Conservation (phyloP, 2,329 filamentous ascomycete genomes). For the Beauveria medogensis region DNA sequence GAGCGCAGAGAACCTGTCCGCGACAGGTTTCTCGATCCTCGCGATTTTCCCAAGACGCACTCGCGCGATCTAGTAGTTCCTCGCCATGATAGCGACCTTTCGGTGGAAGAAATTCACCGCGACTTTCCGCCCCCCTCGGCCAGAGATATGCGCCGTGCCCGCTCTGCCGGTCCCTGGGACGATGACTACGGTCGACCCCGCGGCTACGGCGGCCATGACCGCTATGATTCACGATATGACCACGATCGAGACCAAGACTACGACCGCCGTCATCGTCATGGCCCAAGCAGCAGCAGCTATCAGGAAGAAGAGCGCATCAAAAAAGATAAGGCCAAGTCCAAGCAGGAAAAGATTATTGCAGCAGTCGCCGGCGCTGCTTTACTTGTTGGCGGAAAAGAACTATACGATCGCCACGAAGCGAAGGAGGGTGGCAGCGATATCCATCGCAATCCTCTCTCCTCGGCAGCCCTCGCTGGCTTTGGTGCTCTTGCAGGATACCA, state of each 20-base stretch:
- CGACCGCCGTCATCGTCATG: constrained; percentile 37
- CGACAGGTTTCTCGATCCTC: constrained; percentile 44
- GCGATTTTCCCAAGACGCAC: constrained; percentile 39
- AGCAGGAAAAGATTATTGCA: constrained; percentile 59
- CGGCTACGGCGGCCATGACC: constrained; percentile 39
- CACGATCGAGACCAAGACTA: constrained; percentile 24
- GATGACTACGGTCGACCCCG: constrained; percentile 39
- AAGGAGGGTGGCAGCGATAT: constrained; percentile 41
- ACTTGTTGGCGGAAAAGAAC: constrained; percentile 57
- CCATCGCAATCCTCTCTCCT: constrained; percentile 50
- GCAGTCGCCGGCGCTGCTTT: constrained; percentile 57
- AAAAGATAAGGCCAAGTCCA: constrained; percentile 42
- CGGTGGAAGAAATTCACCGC: constrained; percentile 73
- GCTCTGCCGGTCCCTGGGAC: constrained; percentile 57
- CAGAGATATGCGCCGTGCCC: constrained; percentile 49
- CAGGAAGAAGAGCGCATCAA: constrained; percentile 52
- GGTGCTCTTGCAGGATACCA: constrained; percentile 57
- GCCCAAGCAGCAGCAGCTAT: constrained; percentile 40
- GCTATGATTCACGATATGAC: constrained; percentile 29
- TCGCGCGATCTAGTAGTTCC: constrained; percentile 49
- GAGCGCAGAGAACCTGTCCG: constrained; percentile 44
- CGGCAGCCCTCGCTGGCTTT: constrained; percentile 54
- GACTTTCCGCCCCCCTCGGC: constrained; percentile 69
- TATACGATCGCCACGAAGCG: constrained; percentile 55
- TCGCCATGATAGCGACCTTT: constrained; percentile 63